A percentile compares a stretch with the other conserved stretches of the same genome.
Evolutionary conservation across 176 grass and related monocot genomes (phyloP).

Genomic region (Aegilops bicornis): DNA sequence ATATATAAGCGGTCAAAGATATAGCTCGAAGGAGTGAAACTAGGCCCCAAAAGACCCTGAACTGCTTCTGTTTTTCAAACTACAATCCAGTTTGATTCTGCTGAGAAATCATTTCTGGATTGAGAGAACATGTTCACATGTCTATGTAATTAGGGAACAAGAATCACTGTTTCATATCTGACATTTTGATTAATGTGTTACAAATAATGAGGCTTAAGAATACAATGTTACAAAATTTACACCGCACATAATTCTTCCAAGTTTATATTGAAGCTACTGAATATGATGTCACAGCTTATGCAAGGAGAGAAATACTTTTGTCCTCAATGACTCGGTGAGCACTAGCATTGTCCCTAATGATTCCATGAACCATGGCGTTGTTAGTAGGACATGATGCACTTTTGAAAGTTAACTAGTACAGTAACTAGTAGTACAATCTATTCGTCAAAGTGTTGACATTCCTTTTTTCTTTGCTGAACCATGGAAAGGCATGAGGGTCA

Average conservation of each 20-base stretch:
- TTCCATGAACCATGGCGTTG: not conserved
- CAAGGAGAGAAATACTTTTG: not conserved
- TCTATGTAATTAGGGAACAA: not conserved
- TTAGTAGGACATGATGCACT: not conserved
- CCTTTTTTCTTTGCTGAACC: not conserved
- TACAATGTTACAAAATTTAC: too few relatives aligned
- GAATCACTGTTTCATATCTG: not conserved
- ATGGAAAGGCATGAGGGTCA: not conserved
- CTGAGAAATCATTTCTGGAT: not conserved
- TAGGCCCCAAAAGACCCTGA: conserved; percentile 31
- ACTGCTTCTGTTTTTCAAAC: conserved; percentile 41
- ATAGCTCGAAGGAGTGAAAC: not conserved
- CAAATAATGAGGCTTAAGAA: not conserved
- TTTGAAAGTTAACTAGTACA: not conserved
- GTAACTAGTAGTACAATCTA: not conserved
- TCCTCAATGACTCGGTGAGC: not conserved
- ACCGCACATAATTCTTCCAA: not conserved
- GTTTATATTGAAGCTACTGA: not conserved
- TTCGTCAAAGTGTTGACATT: not conserved
- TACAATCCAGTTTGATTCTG: conserved; percentile 10
- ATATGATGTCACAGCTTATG: not conserved
- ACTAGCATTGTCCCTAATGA: not conserved
- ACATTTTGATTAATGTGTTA: not conserved
- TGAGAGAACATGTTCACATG: not conserved
- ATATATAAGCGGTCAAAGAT: not conserved